Evolutionary conservation across 345 rosid genomes (phyloP).

Genomic region (Gossypioides kirkii): DNA sequence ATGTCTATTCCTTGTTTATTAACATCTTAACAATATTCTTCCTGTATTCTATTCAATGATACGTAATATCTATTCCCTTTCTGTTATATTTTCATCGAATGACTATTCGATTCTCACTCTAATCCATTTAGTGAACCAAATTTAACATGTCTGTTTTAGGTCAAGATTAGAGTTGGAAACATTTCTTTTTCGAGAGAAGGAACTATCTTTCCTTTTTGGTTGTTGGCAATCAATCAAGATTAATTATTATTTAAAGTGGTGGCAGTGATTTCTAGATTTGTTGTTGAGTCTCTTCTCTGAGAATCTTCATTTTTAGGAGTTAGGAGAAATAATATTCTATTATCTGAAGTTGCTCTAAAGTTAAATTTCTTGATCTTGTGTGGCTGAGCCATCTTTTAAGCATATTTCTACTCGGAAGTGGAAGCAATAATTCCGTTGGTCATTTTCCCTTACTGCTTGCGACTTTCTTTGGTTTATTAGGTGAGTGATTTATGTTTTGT

Average conservation of each 20-base stretch:
- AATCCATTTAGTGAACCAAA: not conserved
- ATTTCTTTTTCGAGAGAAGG: not conserved
- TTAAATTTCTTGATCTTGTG: not conserved
- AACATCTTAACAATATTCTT: not conserved
- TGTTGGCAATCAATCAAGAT: not conserved
- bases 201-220: not conserved
- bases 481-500: constrained; percentile 1
- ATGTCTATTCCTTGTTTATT: not conserved
- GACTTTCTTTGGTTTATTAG: not conserved
- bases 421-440: not conserved
- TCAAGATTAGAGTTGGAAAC: not conserved
- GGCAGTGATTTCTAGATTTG: not conserved
- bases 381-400: not conserved
- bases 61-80: not conserved
- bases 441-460: not conserved
- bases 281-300: not conserved
- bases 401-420: not conserved
- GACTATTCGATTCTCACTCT: not conserved
- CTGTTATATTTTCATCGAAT: not conserved
- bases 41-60: not conserved
- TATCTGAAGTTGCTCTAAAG: not conserved
- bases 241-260: not conserved
- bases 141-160: not conserved
- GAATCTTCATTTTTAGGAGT: not conserved
- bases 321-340: not conserved